Evolutionary conservation across 2,329 filamentous ascomycete species (phyloP).

Genomic region (Talaromyces albobiverticillius): DNA sequence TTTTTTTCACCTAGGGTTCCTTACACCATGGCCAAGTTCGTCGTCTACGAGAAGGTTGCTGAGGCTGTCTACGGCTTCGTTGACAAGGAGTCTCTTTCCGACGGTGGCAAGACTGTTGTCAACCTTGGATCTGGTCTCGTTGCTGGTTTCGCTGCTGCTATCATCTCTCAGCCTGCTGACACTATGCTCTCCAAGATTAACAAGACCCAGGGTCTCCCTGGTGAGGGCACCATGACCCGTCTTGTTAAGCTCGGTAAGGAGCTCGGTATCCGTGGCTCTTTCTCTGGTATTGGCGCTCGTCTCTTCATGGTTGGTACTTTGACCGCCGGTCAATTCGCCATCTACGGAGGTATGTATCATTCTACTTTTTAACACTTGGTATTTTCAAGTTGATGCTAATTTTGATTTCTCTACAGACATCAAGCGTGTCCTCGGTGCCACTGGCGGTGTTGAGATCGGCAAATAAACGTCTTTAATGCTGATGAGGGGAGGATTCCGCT

Average conservation of each 20-base stretch:
- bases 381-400: background rate
- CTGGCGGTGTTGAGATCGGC: constrained; percentile 71
- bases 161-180: constrained; percentile 86
- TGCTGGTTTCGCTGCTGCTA: constrained; percentile 80
- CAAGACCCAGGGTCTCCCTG: constrained; percentile 85
- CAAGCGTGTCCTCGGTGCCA: constrained; percentile 68
- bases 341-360: constrained; percentile 69
- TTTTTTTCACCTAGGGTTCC: constrained; percentile 60
- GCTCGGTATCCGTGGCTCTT: constrained; percentile 75
- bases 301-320: constrained; percentile 72
- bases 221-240: constrained; percentile 77
- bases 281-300: constrained; percentile 77
- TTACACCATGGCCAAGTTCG: constrained; percentile 95
- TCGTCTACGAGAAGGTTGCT: constrained; percentile 85
- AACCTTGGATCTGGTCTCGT: constrained; percentile 84
- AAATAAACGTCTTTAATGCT: constrained; percentile 32
- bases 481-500: background rate
- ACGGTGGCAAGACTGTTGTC: constrained; percentile 70
- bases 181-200: constrained; percentile 96
- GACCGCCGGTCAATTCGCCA: constrained; percentile 80
- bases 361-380: background rate
- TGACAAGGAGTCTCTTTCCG: constrained; percentile 69
- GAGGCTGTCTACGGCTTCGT: constrained; percentile 67
- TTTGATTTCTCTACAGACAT: constrained; percentile 45
- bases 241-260: constrained; percentile 86